Conservation (phyloP, 768 basidiomycete species). For the Leccinum boreale region DNA sequence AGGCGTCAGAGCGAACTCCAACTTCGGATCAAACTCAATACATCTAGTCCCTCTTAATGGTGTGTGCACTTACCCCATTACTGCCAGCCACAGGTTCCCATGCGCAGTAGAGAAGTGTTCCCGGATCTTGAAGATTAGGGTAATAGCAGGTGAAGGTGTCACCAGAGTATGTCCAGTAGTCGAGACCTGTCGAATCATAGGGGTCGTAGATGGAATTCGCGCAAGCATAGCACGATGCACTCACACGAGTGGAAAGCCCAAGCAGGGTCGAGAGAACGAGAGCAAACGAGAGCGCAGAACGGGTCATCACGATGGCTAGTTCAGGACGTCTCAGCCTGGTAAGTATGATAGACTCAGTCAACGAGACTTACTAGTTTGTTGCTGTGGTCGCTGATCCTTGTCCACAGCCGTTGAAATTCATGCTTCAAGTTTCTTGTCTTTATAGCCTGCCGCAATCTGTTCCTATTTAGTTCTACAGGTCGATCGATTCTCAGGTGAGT, state of each 20-base stretch:
- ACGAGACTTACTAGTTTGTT: background rate
- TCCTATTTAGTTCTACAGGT: background rate
- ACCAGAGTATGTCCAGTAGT: constrained; percentile 9
- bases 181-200: background rate
- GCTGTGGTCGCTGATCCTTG: background rate
- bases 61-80: background rate
- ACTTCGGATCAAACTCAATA: background rate
- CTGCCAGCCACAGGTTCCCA: background rate
- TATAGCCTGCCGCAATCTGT: background rate
- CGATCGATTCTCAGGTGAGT: background rate
- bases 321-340: no score
- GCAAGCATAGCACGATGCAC: constrained; percentile 1
- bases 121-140: constrained; percentile 1
- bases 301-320: background rate
- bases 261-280: constrained; percentile 1
- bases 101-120: constrained; percentile 5
- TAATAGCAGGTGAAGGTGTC: constrained; percentile 10
- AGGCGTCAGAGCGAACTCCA: background rate
- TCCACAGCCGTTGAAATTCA: background rate
- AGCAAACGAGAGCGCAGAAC: background rate
- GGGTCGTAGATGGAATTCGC: constrained; percentile 1
- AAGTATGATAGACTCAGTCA: background rate
- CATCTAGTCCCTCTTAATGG: background rate
- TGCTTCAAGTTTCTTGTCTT: background rate
- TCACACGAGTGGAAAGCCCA: background rate